Evolutionary conservation across 768 basidiomycete species (phyloP).

Genomic region (Leucocoprinus sp.): DNA sequence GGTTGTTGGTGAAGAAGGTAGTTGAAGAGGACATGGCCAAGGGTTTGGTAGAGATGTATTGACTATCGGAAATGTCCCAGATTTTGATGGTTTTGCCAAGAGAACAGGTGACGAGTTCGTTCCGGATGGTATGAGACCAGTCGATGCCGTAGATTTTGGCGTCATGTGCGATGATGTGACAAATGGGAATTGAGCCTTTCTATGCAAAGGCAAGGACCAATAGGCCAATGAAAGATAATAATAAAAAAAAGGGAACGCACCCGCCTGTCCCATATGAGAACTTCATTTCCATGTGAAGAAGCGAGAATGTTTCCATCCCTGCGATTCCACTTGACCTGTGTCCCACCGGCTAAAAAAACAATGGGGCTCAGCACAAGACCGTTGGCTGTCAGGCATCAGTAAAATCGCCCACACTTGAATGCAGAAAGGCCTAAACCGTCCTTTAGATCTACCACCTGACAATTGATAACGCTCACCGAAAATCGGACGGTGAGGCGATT

Average conservation of each 20-base stretch:
- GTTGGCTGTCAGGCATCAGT: no score
- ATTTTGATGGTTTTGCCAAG: conserved; percentile 90
- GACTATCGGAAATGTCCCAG: conserved; percentile 58
- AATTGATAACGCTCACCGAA: conserved; percentile 59
- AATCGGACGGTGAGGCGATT: conserved; percentile 53
- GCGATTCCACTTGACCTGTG: conserved; percentile 97
- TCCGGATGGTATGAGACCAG: conserved; percentile 72
- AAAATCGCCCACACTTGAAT: conserved; percentile 33
- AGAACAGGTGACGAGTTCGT: conserved; percentile 89
- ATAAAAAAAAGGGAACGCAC: conserved; percentile 44
- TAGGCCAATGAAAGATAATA: not conserved
- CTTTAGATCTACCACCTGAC: not conserved
- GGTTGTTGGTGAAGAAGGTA: not conserved
- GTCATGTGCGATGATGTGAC: conserved; percentile 70
- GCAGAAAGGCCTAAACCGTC: conserved; percentile 29
- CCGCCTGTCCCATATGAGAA: conserved; percentile 91
- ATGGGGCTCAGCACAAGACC: no score
- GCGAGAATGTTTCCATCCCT: conserved; percentile 82
- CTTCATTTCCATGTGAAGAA: conserved; percentile 79
- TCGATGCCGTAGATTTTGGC: conserved; percentile 97
- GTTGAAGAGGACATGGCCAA: not conserved
- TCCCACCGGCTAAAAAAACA: conserved; percentile 56
- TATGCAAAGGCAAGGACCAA: conserved; percentile 21
- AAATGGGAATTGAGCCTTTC: conserved; percentile 84
- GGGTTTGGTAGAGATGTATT: no score